Conservation (phyloP, 306 rosid species). For the Quercus gilva region DNA sequence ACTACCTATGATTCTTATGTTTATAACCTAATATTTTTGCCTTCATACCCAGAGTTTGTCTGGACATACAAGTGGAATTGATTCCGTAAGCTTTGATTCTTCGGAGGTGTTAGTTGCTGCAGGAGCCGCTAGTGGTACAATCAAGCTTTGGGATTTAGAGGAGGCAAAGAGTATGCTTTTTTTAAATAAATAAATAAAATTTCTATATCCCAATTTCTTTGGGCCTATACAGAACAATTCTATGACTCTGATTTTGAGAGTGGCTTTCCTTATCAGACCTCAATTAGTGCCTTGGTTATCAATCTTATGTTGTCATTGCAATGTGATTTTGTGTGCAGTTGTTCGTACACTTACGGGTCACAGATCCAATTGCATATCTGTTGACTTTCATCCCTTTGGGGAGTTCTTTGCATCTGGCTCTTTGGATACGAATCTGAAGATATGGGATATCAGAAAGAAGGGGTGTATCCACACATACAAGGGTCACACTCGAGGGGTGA, state of each 20-base stretch:
- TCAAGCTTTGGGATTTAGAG: slow-evolving; percentile 98
- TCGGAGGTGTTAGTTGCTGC: slow-evolving; percentile 97
- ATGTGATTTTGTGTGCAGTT: slow-evolving; percentile 50
- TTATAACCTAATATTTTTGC: slow-evolving; percentile 27
- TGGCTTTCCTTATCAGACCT: background rate
- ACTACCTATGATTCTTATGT: background rate
- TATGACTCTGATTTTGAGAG: background rate
- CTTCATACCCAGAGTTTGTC: slow-evolving; percentile 77
- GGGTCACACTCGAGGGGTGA: slow-evolving; percentile 98
- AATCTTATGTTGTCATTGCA: background rate
- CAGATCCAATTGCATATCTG: slow-evolving; percentile 95
- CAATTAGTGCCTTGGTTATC: background rate
- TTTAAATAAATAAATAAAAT: background rate
- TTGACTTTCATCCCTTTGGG: slow-evolving; percentile 98
- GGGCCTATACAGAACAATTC: background rate
- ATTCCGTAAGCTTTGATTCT: slow-evolving; percentile 94
- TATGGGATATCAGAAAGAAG: slow-evolving; percentile 99
- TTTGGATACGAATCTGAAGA: slow-evolving; percentile 91
- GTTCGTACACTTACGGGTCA: slow-evolving; percentile 98
- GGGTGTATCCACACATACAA: slow-evolving; percentile 99
- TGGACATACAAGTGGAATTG: slow-evolving; percentile 98
- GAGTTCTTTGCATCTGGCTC: slow-evolving; percentile 99
- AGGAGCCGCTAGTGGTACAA: slow-evolving; percentile 98
- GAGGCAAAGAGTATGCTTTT: slow-evolving; percentile 91
- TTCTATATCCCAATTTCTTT: slow-evolving; percentile 24